Percentiles rank a stretch among this genome's conserved stretches.
These are phyloP conservation scores for Thielaviopsis ethacetica DNA, from an alignment of 2,329 filamentous ascomycete genomes.

Conservation along the genomic window DNA sequence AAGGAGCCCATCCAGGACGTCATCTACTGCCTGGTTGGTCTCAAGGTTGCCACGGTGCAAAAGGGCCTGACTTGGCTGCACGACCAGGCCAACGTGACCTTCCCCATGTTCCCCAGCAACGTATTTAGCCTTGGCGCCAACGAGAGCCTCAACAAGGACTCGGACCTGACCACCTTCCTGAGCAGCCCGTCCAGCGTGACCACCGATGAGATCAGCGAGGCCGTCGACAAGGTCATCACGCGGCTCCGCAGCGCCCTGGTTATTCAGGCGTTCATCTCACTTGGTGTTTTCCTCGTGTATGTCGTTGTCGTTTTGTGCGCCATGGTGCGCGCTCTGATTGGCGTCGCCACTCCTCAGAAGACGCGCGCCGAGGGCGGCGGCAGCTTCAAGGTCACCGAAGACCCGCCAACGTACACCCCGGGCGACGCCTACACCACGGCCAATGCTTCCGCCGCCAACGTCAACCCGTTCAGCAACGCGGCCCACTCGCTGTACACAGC, in stretches of 20 bases:
- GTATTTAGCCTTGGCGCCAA: conserved; percentile 70
- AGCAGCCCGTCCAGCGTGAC: conserved; percentile 57
- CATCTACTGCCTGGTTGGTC: conserved; percentile 69
- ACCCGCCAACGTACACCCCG: conserved; percentile 7
- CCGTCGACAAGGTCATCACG: conserved; percentile 52
- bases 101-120: conserved; percentile 63
- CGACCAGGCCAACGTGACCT: conserved; percentile 66
- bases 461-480: neutral
- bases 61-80: conserved; percentile 87
- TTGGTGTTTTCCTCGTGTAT: conserved; percentile 59
- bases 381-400: conserved; percentile 1
- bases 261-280: conserved; percentile 66
- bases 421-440: neutral
- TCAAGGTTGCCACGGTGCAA: conserved; percentile 75
- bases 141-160: conserved; percentile 39
- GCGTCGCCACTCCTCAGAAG: conserved; percentile 43
- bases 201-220: conserved; percentile 65
- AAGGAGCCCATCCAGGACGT: conserved; percentile 64
- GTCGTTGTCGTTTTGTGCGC: conserved; percentile 62
- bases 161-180: conserved; percentile 52
- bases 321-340: conserved; percentile 45
- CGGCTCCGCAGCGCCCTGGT: conserved; percentile 52
- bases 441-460: neutral
- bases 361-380: conserved; percentile 25
- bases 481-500: neutral